Base-by-base conservation (phyloP, 108 stramenopile species). In the Stephanodiscus minutulus region DNA sequence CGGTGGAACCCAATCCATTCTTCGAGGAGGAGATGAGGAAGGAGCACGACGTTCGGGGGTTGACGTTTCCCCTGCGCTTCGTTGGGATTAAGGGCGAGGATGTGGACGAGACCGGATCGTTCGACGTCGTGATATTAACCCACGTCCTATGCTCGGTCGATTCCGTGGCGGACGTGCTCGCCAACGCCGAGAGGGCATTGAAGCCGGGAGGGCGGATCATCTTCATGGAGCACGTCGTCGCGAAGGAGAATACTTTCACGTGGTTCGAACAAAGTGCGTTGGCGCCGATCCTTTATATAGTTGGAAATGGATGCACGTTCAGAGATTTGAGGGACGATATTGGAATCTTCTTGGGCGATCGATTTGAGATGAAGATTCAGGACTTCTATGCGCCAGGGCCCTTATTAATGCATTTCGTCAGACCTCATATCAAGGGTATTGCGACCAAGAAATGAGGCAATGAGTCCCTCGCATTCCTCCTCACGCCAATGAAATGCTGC, bases 141-240 rank as follows among this genome's bases (percentile, higher is more conserved):
- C 86, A 86, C 52, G 83, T 85, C 11, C 37, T 86, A 20, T 86
- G 86, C 59, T 64, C 61, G 12, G 86, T 86, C 18, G 69, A 77
- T 22, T 77, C 77, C 11, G 68, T 70, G 4, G 64, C 61, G 50
- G 36, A 24, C 61, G 86, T 86, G 12, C 63, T 89, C 31, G 54
- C 77, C 5, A 83, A 88, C 61, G 84, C 87, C 13, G 79, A 74
- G 33, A 49, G 82, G 49, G 85, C 85, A 13, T 43, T 89, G 41
- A 86, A 82, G 55, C 84, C 84, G n/a, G 86, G 87, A 11, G 88
- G 88, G 5, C 80, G 61, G 55, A 79, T 86, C 24, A 62, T 87
- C 10, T 73, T 89, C 29, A 63, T 82, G 76, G 86, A 86, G 46
- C 86, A 86, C 47, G 70, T 84, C 17, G 17, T 70, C 3, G 83